phyloP scores from a whole-genome alignment of 163 green algal species.

The Prototheca wickerhamii region DNA sequence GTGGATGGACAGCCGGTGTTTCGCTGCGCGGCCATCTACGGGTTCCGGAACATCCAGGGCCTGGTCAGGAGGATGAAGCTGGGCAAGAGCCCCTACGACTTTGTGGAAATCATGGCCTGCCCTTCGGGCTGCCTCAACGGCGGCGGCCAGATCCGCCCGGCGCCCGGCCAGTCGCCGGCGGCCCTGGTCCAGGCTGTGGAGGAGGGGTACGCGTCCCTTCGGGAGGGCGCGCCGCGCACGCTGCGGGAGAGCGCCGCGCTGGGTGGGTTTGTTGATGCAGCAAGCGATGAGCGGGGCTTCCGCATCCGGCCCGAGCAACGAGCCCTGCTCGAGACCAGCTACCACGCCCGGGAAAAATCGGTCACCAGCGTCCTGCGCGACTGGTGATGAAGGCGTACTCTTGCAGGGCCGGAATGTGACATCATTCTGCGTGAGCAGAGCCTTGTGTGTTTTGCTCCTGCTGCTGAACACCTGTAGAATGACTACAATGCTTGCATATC shows the following conservation, averaged over 20 bases:
- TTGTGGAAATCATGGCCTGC: constrained; percentile 84
- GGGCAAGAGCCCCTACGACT: constrained; percentile 59
- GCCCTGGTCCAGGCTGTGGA: constrained; percentile 58
- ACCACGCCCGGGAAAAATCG: neutral
- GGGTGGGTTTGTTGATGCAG: neutral
- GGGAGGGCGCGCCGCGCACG: neutral
- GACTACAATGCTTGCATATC: too few relatives aligned
- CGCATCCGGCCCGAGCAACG: neutral
- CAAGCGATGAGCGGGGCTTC: neutral
- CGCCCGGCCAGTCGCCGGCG: constrained; percentile 11
- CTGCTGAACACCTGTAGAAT: too few relatives aligned
- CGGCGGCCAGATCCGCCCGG: constrained; percentile 73
- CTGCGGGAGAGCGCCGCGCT: neutral
- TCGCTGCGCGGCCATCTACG: constrained; percentile 68
- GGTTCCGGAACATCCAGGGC: constrained; percentile 96
- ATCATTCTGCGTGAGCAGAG: too few relatives aligned
- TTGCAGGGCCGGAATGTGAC: too few relatives aligned
- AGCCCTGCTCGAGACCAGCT: neutral
- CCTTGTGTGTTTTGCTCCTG: too few relatives aligned
- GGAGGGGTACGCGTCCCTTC: constrained; percentile 32
- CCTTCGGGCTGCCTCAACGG: constrained; percentile 88
- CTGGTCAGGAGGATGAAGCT: constrained; percentile 76
- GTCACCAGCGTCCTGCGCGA: neutral
- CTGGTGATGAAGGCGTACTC: too few relatives aligned
- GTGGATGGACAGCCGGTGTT: constrained; percentile 52